Base-by-base conservation (phyloP, 1,139 yeast genomes). In the Yamadazyma trypodendri region DNA sequence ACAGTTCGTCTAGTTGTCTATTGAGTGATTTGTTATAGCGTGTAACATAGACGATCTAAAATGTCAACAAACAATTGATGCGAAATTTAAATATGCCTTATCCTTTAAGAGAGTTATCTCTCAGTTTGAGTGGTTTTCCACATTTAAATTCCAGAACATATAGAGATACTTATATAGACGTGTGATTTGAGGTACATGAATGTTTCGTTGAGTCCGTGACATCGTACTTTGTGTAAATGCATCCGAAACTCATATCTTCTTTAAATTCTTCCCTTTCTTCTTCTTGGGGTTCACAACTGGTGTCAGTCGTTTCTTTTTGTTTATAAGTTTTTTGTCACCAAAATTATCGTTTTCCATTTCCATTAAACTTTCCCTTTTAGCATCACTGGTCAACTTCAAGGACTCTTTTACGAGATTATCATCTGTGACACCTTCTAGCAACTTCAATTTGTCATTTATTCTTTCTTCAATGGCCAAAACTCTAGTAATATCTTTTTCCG, bases 271-370 rank as follows among this genome's bases (percentile, higher is more conserved):
- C 7, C 30, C 31, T 11, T 24, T 27, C 10, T 37, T 34, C 23
- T 25, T 29, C 28, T 28, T 36, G 28, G 25, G 12, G 17, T 6
- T 13, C 24, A 11, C 34, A 13, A 5, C 27, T 11, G 20, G 28
- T 34, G n/a, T 42, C 60, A 16, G 6, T 20, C 37, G 27, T 18
- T 75, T 84, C 51, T 63, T 65, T 50, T 71, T 78, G 44, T 81
- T 79, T 25, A 68, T 73, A 51, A 71, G 75, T 44, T 72, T 75
- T 50, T 78, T 75, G 52, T 86, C 92, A 9, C 97, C 97, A 58
- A 89, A 89, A 24, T 79, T 76, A 45, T 86, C 97, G 49, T 77
- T 79, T 44, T 92, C 97, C 97, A 92, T 89, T 33, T 86, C 96
- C 86, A 92, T 79, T 43, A 83, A 60, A 3, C 96, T 84, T 60